Conservation (phyloP, 2,329 filamentous ascomycete genomes). For the Sarocladium brachiariae region DNA sequence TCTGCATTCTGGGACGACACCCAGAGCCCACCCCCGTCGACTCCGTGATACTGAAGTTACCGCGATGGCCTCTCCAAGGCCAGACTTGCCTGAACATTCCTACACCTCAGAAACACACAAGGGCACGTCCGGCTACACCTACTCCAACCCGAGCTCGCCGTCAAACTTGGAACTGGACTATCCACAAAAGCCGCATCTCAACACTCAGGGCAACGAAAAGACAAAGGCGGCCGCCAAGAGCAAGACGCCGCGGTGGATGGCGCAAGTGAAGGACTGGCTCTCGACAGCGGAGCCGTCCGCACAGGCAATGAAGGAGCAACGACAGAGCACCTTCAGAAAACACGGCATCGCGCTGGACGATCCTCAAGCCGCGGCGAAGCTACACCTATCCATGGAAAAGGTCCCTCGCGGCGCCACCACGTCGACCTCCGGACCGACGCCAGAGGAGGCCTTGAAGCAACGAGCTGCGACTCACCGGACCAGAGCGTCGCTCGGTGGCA, state of each 20-base stretch:
- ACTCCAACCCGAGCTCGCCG: neutral
- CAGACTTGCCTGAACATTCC: neutral
- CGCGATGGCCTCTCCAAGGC: neutral
- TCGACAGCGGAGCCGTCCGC: constrained; percentile 42
- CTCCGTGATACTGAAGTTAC: neutral
- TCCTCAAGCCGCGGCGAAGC: constrained; percentile 38
- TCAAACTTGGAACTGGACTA: neutral
- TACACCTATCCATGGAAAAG: constrained; percentile 38
- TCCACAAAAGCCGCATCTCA: neutral
- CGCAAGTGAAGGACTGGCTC: constrained; percentile 42
- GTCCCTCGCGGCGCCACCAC: constrained; percentile 40
- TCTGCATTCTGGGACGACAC: too few species aligned
- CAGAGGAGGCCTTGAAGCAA: constrained; percentile 35
- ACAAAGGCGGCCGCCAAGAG: neutral
- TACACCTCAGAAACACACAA: neutral
- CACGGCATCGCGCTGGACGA: constrained; percentile 36
- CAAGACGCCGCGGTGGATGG: constrained; percentile 26
- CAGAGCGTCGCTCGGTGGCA: neutral
- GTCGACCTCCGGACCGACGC: constrained; percentile 36
- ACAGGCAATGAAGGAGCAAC: constrained; percentile 40
- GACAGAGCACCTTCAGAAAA: constrained; percentile 33
- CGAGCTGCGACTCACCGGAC: neutral
- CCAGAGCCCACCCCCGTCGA: neutral
- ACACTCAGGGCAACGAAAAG: neutral
- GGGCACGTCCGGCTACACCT: neutral